phyloP scores from a whole-genome alignment of 805 yeast genomes.

The Wickerhamomyces tratensis region DNA sequence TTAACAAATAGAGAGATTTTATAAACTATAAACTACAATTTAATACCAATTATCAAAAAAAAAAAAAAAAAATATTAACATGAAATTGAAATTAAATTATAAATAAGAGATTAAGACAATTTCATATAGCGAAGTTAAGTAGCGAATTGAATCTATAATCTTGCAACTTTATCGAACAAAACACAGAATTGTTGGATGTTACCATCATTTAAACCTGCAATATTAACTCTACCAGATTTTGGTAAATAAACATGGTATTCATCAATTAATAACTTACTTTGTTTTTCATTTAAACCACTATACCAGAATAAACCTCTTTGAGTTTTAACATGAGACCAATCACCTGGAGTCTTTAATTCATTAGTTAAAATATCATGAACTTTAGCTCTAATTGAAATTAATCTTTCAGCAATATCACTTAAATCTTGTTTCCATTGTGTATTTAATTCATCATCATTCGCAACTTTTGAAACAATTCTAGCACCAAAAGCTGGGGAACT shows the following conservation, averaged over 20 bases:
- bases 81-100: too few relatives aligned
- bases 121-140: too few relatives aligned
- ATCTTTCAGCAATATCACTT: constrained; percentile 59
- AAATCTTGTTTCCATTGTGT: constrained; percentile 63
- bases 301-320: constrained; percentile 85
- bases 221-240: constrained; percentile 70
- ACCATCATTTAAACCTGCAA: constrained; percentile 63
- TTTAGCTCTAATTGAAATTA: constrained; percentile 51
- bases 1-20: too few relatives aligned
- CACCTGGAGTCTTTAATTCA: constrained; percentile 39
- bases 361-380: constrained; percentile 50
- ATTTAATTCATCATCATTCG: constrained; percentile 42
- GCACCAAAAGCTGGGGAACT: constrained; percentile 83
- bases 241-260: constrained; percentile 68
- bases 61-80: too few relatives aligned
- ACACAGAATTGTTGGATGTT: constrained; percentile 61
- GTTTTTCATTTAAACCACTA: constrained; percentile 61
- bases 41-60: too few relatives aligned
- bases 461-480: constrained; percentile 61
- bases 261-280: constrained; percentile 54
- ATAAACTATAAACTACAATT: too few relatives aligned
- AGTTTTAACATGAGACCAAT: constrained; percentile 72
- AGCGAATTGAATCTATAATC: background rate
- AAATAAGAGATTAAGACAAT: background rate
- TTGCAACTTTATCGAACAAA: constrained; percentile 39